A percentile compares a stretch with the other conserved stretches of the same genome.
Evolutionary conservation across 2,329 filamentous ascomycete species (phyloP).

Genomic region (Colletotrichum sp.): DNA sequence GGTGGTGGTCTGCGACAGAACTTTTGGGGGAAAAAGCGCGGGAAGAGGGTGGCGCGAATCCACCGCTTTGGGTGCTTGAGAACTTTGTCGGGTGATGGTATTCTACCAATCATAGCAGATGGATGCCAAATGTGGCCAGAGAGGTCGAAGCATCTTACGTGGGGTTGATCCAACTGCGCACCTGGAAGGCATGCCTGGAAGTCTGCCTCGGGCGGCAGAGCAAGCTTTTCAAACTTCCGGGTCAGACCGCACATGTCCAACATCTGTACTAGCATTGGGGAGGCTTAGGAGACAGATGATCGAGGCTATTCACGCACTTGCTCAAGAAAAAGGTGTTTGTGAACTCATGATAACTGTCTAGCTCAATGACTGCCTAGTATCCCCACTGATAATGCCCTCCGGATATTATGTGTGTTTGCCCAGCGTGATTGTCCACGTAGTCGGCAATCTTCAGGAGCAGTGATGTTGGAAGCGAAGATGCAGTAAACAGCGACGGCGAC

Average conservation of each 20-base stretch:
- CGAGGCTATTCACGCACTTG: background rate
- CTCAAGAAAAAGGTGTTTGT: background rate
- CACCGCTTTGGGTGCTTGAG: background rate
- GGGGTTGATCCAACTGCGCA: background rate
- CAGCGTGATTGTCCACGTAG: fast-evolving
- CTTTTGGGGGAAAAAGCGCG: background rate
- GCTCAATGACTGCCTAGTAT: background rate
- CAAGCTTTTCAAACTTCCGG: background rate
- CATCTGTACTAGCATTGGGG: background rate
- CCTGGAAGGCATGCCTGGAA: background rate
- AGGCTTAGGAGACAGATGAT: fast-evolving
- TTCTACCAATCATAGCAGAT: background rate
- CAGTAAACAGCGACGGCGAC: fast-evolving
- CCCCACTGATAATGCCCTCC: background rate
- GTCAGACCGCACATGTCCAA: fast-evolving
- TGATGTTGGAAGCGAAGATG: fast-evolving
- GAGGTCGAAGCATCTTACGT: background rate
- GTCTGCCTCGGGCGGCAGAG: background rate
- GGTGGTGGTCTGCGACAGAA: background rate
- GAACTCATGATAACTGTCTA: background rate
- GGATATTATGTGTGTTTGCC: background rate
- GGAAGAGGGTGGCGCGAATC: background rate
- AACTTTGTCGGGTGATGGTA: background rate
- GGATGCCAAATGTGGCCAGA: background rate
- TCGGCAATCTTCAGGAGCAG: background rate